Percentiles rank a stretch among this genome's conserved stretches.
Evolutionary conservation across 139 green algal species (phyloP).

Genomic region (Tetradesmus obliquus): DNA sequence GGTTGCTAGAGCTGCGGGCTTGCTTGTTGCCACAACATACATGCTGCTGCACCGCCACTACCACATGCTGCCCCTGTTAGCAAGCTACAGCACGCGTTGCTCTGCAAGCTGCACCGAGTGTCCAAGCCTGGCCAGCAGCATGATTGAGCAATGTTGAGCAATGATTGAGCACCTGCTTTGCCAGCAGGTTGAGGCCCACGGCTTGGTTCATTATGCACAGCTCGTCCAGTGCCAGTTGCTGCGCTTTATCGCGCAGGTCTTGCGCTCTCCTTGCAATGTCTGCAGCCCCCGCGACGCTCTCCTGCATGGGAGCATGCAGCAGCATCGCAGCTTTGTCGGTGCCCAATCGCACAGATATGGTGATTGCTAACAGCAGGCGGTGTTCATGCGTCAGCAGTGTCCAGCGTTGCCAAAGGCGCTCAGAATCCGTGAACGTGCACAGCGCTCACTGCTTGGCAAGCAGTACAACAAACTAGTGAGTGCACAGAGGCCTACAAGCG

Average conservation of each 20-base stretch:
- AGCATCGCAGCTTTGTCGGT: not conserved
- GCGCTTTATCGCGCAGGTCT: constrained; percentile 22
- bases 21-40: too few species aligned
- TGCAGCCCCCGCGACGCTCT: not conserved
- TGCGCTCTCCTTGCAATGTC: not conserved
- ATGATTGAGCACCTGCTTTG: not conserved
- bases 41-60: too few species aligned
- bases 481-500: not conserved
- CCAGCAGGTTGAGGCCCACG: constrained; percentile 19
- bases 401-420: not conserved
- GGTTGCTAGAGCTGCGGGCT: too few species aligned
- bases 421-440: not conserved
- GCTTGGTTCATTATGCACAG: constrained; percentile 15
- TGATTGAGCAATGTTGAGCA: too few species aligned
- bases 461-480: not conserved
- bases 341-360: too few species aligned
- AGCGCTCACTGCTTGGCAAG: not conserved
- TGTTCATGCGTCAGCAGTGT: not conserved
- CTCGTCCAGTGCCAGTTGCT: constrained; percentile 9
- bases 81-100: not conserved
- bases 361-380: too few species aligned
- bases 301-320: not conserved
- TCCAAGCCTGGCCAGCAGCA: not conserved
- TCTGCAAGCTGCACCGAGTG: not conserved
- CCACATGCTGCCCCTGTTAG: not conserved